Evolutionary conservation across 345 rosid species (phyloP).

Genomic region (Pugionium cornutum): DNA sequence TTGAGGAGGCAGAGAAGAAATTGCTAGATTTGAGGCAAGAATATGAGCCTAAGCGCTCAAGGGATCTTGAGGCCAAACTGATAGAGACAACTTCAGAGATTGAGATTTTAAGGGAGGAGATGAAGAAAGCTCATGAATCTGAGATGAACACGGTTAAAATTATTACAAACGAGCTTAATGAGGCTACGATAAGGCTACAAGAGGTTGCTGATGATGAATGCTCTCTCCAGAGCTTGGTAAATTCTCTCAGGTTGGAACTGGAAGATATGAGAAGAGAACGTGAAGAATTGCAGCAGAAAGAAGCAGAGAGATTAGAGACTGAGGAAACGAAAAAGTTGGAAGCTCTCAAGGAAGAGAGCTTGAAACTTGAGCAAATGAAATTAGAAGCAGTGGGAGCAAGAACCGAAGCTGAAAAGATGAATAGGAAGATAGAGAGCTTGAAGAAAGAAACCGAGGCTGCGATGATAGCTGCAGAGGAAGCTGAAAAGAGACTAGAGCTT

Average conservation of each 20-base stretch:
- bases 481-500: conserved; percentile 51
- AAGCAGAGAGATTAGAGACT: conserved; percentile 40
- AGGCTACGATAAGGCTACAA: conserved; percentile 68
- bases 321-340: conserved; percentile 25
- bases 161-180: conserved; percentile 63
- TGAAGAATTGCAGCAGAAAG: conserved; percentile 37
- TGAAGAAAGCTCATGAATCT: conserved; percentile 62
- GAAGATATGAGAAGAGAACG: conserved; percentile 55
- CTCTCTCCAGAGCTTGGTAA: conserved; percentile 49
- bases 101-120: conserved; percentile 58
- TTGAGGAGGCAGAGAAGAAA: conserved; percentile 53
- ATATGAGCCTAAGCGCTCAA: conserved; percentile 52
- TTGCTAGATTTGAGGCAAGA: conserved; percentile 46
- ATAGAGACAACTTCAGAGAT: conserved; percentile 63
- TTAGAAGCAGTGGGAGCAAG: conserved; percentile 51
- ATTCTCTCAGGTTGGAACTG: conserved; percentile 50
- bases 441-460: conserved; percentile 55
- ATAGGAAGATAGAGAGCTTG: conserved; percentile 39
- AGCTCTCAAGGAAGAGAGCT: conserved; percentile 36
- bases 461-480: conserved; percentile 42
- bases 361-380: conserved; percentile 43
- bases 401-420: conserved; percentile 56
- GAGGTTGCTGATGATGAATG: conserved; percentile 63
- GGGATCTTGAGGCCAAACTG: conserved; percentile 53
- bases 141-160: conserved; percentile 48